Evolutionary conservation across 441 rosid species (phyloP), one percentile per base, ranked within the genome.

Genomic region (Capsella rubella): DNA sequence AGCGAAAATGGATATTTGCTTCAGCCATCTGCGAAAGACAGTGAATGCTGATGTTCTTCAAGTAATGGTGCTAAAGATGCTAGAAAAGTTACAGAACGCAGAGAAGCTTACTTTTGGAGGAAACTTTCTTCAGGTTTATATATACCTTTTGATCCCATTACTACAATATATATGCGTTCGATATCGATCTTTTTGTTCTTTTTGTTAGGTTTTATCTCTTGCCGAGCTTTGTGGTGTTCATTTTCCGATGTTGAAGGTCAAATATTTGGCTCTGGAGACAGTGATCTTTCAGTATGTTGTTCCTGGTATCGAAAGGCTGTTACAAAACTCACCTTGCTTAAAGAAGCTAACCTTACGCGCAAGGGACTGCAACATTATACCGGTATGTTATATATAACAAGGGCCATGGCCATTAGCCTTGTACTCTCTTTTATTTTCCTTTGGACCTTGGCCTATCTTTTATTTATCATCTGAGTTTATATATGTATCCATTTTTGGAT

Each of bases 291-390:
- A 15, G 7, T 4, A 39, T 27, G 50, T 27, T 40, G n/a, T 52
- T 53, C 60, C 27, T 9, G 71, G 61, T 27, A 52, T 67, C 14
- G 27, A 67, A 37, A 52, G 50, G 5, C 0, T 47, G 1, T 18
- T 65, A 51, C 70, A 49, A 66, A 66, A 50, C 59, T 51, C 70
- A 35, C 70, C 70, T 50, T 14, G 3, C 37, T 14, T 51, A 35
- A 9, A 66, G 49, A 66, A 5, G 59, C 21, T 66, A 21, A 50
- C 6, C 21, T 3, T 70, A 35, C 40, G 12, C 45, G 12, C 14
- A 40, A 40, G 5, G 12, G 12, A 11, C 4, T 14, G 45, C 45
- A 11, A 40, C 45, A 40, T 21, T 9, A n/a, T 47, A 1, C 52
- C 25, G 25, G 52, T 47, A 47, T 21, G 0, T 21, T 1, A 21